phyloP scores from a whole-genome alignment of 352 stramenopile genomes.

The Elongisporangium anandrum region DNA sequence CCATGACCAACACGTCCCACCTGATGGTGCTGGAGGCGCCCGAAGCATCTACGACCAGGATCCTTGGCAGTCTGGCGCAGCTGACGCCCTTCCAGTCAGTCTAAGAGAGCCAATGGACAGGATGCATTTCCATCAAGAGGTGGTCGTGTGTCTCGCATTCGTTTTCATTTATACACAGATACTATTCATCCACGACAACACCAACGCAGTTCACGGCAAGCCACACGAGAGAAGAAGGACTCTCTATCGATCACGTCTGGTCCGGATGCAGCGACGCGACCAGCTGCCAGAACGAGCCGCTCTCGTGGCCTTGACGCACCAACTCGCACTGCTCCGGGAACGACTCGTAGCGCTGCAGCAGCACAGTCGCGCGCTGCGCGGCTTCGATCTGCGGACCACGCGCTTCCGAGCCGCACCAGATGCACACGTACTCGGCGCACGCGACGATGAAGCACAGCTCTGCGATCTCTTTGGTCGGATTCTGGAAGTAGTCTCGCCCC shows the following conservation, averaged over 20 bases:
- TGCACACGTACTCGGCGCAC: slow-evolving; percentile 69
- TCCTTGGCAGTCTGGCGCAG: slow-evolving; percentile 14
- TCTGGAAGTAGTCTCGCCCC: slow-evolving; percentile 45
- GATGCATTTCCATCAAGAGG: not conserved
- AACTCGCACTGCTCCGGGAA: slow-evolving; percentile 74
- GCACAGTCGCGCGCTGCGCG: slow-evolving; percentile 46
- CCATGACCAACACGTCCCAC: slow-evolving; percentile 23
- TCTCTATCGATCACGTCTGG: slow-evolving; percentile 6
- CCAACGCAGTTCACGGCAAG: not conserved
- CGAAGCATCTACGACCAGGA: slow-evolving; percentile 15
- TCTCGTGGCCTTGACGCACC: slow-evolving; percentile 65
- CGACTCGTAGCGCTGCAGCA: slow-evolving; percentile 73
- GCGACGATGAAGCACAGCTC: slow-evolving; percentile 68
- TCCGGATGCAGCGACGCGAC: slow-evolving; percentile 35
- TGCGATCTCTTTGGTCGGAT: slow-evolving; percentile 47
- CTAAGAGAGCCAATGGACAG: not conserved
- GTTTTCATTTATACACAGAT: not conserved
- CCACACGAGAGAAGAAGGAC: not conserved
- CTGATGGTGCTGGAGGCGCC: slow-evolving; percentile 33
- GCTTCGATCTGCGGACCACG: slow-evolving; percentile 47
- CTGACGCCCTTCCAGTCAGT: slow-evolving; percentile 8
- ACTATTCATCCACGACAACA: not conserved
- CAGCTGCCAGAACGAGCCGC: slow-evolving; percentile 64
- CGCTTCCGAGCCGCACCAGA: slow-evolving; percentile 73
- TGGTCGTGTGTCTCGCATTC: not conserved